Base-by-base conservation (phyloP, 306 rosid genomes). In the Medicago ruthenica region DNA sequence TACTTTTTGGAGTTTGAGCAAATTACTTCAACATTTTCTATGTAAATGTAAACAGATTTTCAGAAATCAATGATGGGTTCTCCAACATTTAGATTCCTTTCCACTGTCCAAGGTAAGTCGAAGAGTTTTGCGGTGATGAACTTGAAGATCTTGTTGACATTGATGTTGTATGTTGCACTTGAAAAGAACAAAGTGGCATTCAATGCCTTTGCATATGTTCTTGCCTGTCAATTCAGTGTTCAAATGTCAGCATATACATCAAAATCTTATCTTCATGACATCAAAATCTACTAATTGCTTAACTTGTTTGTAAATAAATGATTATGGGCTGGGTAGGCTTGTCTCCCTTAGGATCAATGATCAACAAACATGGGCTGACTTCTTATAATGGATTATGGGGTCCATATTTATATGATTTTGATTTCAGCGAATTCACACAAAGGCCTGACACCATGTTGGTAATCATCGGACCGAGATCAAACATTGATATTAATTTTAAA, bases 51-150 rank as follows among this genome's bases (percentile, higher is more conserved):
- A 44, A 67, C 27, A 22, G 37, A 58, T n/a, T 22, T 58, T 88
- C 80, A 92, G 88, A 92, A 95, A 87, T 95, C 97, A 45, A 92
- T 95, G 37, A 95, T 95, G 40, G 98, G 98, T 72, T 95, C 98
- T 48, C 98, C 98, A 59, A 95, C 80, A 8, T 76, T 92, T 70
- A 94, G 86, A 85, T 95, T 95, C 14, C 98, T 86, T 84, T 92
- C 96, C 69, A 95, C 85, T 3, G 96, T 90, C 98, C 98, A 95
- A 2, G 98, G 97, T 24, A 95, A 75, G 79, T 95, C 98, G 6
- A 95, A 95, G 69, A 95, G 86, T 83, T 90, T 95, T 48, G 98
- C 98, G 7, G 98, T 95, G 81, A 95, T 84, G 88, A 95, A 95
- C 79, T 95, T 95, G 91, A 95, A 95, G 87, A 95, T 86, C 87